Evolutionary conservation across 352 stramenopile species (phyloP).

Genomic region (Phytophthora podocarpi): DNA sequence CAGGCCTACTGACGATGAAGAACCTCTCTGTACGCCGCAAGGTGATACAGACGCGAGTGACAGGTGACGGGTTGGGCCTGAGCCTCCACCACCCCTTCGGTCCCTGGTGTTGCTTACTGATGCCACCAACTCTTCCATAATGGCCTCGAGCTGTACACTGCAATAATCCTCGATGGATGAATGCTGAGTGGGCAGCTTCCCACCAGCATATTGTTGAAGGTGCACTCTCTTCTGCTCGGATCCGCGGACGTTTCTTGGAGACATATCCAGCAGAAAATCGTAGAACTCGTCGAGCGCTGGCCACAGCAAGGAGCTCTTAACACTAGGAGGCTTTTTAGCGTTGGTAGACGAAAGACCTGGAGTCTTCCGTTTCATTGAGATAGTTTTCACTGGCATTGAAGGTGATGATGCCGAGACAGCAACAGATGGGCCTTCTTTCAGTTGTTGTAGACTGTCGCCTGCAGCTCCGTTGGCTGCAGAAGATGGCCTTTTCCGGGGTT

Average conservation of each 20-base stretch:
- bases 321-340: constrained; percentile 25
- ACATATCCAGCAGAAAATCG: constrained; percentile 71
- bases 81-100: constrained; percentile 43
- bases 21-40: constrained; percentile 33
- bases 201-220: constrained; percentile 37
- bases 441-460: neutral
- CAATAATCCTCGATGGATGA: constrained; percentile 61
- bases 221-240: constrained; percentile 29
- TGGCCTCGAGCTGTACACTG: constrained; percentile 57
- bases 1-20: constrained; percentile 33
- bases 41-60: constrained; percentile 68
- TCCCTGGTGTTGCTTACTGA: constrained; percentile 52
- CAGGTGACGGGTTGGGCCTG: constrained; percentile 21
- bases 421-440: neutral
- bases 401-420: neutral
- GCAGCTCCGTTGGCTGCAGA: neutral
- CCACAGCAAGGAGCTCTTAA: constrained; percentile 72
- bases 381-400: constrained; percentile 7
- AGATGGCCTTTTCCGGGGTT: neutral
- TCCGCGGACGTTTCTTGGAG: constrained; percentile 46
- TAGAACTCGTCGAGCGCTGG: constrained; percentile 79
- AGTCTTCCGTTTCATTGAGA: constrained; percentile 27
- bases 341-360: neutral
- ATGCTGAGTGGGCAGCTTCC: constrained; percentile 53
- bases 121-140: constrained; percentile 71